Conservation (phyloP, 148 eudicot genomes). For the Amaranthus cruentus region DNA sequence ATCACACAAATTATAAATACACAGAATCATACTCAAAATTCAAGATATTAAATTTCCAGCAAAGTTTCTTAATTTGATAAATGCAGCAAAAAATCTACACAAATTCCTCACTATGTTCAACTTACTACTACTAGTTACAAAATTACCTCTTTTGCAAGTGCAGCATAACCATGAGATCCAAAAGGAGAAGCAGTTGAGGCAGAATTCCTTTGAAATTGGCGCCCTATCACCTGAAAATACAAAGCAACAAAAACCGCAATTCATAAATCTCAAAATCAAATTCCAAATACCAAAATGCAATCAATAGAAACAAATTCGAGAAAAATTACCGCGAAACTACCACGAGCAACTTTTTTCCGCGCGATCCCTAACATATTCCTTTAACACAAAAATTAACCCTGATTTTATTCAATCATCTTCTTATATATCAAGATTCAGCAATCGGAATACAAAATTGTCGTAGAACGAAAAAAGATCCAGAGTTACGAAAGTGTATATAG, state of each 20-base stretch:
- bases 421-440: not conserved
- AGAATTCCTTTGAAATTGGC: conserved; percentile 11
- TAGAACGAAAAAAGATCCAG: too few relatives aligned
- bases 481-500: too few relatives aligned
- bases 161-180: conserved; percentile 15
- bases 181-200: conserved; percentile 3
- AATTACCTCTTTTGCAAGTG: conserved; percentile 20
- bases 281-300: not conserved
- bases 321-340: conserved; percentile 14
- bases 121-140: not conserved
- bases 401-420: not conserved
- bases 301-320: not conserved
- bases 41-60: not conserved
- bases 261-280: not conserved
- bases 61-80: not conserved
- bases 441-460: not conserved
- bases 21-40: not conserved
- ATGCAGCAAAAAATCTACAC: not conserved
- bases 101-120: not conserved
- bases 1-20: too few relatives aligned
- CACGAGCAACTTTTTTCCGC: too few relatives aligned
- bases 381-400: not conserved
- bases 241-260: not conserved
- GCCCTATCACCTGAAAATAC: conserved; percentile 10
- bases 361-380: too few relatives aligned